These are phyloP conservation scores for Ustilago bromivora DNA, from an alignment of 1,284 basidiomycete genomes.

Conservation along the genomic window DNA sequence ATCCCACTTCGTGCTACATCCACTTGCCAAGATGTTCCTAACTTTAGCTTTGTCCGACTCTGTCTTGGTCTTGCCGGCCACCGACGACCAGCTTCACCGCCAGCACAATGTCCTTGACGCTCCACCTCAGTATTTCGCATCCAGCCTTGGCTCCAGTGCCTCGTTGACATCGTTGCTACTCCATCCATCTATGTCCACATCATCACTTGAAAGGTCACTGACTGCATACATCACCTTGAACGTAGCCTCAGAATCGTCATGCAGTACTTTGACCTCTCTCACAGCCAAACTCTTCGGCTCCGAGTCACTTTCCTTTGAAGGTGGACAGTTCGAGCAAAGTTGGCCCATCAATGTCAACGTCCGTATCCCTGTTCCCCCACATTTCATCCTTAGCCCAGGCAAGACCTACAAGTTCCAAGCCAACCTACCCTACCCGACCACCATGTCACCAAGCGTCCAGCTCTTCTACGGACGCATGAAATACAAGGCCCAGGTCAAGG, in stretches of 20 bases:
- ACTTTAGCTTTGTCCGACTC: not conserved
- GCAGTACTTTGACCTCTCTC: constrained; percentile 5
- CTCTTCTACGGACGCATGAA: constrained; percentile 14
- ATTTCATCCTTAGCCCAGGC: not conserved
- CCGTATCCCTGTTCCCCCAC: not conserved
- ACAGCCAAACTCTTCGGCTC: constrained; percentile 6
- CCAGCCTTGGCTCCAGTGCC: not conserved
- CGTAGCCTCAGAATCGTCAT: not conserved
- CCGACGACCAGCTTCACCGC: not conserved
- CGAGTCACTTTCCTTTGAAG: constrained; percentile 24
- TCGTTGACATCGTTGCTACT: not conserved
- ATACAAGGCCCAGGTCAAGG: constrained; percentile 19
- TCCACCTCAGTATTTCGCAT: not conserved
- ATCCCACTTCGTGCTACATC: not conserved
- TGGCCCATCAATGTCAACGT: constrained; percentile 12
- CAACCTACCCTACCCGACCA: constrained; percentile 1
- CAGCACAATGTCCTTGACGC: not conserved
- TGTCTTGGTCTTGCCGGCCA: not conserved
- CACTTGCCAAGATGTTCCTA: not conserved
- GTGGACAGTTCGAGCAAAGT: constrained; percentile 22
- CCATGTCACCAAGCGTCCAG: constrained; percentile 21
- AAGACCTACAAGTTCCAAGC: constrained; percentile 9
- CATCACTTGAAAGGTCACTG: not conserved
- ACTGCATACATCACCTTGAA: constrained; percentile 13
- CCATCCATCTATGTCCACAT: not conserved